A percentile compares a stretch with the other conserved stretches of the same genome.
Conservation (phyloP, 352 stramenopile genomes). For the Phytophthora melonis region DNA sequence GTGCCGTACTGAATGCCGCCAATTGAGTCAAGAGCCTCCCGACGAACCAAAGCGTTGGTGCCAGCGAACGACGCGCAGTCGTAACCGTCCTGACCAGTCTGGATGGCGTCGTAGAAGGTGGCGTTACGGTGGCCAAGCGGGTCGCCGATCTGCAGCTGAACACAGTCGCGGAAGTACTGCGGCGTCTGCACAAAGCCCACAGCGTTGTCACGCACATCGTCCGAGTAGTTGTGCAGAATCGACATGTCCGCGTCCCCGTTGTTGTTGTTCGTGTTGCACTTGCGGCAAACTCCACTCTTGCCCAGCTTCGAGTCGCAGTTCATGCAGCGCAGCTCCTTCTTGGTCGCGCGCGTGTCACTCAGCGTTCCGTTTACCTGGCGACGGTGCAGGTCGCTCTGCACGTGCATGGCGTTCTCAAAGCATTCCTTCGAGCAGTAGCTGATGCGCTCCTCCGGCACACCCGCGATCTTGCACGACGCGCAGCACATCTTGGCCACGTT, state of each 20-base stretch:
- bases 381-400: slow-evolving; percentile 79
- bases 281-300: slow-evolving; percentile 79
- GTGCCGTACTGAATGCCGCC: slow-evolving; percentile 87
- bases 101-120: slow-evolving; percentile 89
- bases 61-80: slow-evolving; percentile 83
- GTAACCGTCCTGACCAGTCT: slow-evolving; percentile 87
- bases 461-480: slow-evolving; percentile 84
- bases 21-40: slow-evolving; percentile 86
- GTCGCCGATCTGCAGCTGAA: slow-evolving; percentile 86
- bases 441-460: slow-evolving; percentile 86
- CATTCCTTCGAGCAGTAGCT: slow-evolving; percentile 90
- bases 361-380: slow-evolving; percentile 86
- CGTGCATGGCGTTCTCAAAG: slow-evolving; percentile 87
- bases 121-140: slow-evolving; percentile 82
- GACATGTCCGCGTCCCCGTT: slow-evolving; percentile 57
- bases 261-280: slow-evolving; percentile 78
- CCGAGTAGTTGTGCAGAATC: slow-evolving; percentile 81
- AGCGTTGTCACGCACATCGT: slow-evolving; percentile 81
- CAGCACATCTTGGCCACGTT: slow-evolving; percentile 90
- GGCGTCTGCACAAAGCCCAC: slow-evolving; percentile 86
- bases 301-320: slow-evolving; percentile 79
- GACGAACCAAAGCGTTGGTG: slow-evolving; percentile 85
- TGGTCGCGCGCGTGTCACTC: slow-evolving; percentile 72
- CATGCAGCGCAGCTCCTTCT: slow-evolving; percentile 81
- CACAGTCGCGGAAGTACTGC: slow-evolving; percentile 88